Percentiles rank a stretch among this genome's conserved stretches.
phyloP scores from a whole-genome alignment of 2,329 filamentous ascomycete genomes.

The Colletotrichum viniferum region DNA sequence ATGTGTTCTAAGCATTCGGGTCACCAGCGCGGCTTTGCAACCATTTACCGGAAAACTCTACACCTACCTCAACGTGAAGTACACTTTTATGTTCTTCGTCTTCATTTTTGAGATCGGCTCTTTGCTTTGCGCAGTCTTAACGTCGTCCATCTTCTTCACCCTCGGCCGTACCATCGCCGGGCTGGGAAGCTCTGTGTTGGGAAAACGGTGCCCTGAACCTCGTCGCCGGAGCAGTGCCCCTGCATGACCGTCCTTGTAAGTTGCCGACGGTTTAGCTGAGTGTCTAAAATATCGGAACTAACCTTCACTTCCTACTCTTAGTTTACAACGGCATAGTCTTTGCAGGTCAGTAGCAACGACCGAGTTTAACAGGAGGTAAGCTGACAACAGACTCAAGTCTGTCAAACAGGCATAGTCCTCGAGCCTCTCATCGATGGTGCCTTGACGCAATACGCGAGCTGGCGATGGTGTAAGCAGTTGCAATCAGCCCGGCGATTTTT shows the following conservation, averaged over 20 bases:
- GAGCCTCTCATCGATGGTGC: background rate
- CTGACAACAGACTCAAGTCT: background rate
- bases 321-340: background rate
- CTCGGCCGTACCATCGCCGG: background rate
- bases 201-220: background rate
- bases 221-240: background rate
- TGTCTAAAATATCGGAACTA: background rate
- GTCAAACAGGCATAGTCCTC: background rate
- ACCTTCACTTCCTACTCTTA: background rate
- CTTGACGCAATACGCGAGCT: background rate
- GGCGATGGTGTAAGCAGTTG: background rate
- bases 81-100: background rate
- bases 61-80: background rate
- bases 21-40: background rate
- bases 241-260: background rate
- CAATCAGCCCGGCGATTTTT: background rate
- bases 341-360: background rate
- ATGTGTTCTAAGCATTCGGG: background rate
- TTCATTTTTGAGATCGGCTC: background rate
- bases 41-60: background rate
- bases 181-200: background rate
- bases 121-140: background rate
- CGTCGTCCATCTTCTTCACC: background rate
- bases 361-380: accelerated
- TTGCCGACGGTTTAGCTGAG: accelerated